phyloP scores from a whole-genome alignment of 2,329 filamentous ascomycete genomes.

The Fusarium odoratissimum region DNA sequence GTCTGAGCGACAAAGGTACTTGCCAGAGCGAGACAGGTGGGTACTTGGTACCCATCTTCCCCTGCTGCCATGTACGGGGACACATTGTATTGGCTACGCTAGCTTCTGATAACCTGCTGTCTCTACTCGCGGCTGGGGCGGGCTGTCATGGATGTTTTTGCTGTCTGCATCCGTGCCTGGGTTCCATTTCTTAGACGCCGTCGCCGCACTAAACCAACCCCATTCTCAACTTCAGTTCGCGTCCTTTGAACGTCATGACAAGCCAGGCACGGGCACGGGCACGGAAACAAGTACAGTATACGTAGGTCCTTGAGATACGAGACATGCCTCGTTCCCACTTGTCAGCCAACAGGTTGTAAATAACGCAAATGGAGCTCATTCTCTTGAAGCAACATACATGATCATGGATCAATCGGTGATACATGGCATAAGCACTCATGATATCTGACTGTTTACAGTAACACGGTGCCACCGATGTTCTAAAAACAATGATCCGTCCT shows the following conservation, averaged over 20 bases:
- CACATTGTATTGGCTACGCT: slow-evolving; percentile 26
- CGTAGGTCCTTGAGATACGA: slow-evolving; percentile 9
- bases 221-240: slow-evolving; percentile 24
- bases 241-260: slow-evolving; percentile 34
- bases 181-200: slow-evolving; percentile 32
- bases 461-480: not conserved
- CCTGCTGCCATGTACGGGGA: not conserved
- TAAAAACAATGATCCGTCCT: not conserved
- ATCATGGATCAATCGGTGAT: not conserved
- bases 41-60: slow-evolving; percentile 21
- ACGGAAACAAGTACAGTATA: not conserved
- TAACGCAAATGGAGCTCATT: slow-evolving; percentile 24
- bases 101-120: slow-evolving; percentile 11
- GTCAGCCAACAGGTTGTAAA: slow-evolving; percentile 27
- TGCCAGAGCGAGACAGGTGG: slow-evolving; percentile 6
- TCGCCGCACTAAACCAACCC: slow-evolving; percentile 38
- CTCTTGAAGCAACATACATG: slow-evolving; percentile 1
- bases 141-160: slow-evolving; percentile 17
- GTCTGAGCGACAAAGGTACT: slow-evolving; percentile 32
- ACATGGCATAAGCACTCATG: slow-evolving; percentile 2
- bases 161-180: slow-evolving; percentile 9
- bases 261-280: not conserved
- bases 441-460: not conserved
- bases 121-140: slow-evolving; percentile 38
- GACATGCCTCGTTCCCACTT: slow-evolving; percentile 26